phyloP scores from a whole-genome alignment of 2,329 filamentous ascomycete genomes.

The Epichloe sibirici region DNA sequence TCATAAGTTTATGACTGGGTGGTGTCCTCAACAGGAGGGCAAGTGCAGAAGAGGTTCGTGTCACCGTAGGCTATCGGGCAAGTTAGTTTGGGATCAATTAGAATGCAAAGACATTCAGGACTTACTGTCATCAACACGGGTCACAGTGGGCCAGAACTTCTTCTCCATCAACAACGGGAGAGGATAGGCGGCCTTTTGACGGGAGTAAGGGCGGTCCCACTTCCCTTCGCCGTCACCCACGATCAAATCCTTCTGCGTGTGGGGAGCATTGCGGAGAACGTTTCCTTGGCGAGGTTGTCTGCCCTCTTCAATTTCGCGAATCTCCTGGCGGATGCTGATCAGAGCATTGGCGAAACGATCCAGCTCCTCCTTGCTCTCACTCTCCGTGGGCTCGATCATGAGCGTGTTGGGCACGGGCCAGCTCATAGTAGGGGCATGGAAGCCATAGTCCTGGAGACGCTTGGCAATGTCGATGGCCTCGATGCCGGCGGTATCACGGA shows the following conservation, averaged over 20 bases:
- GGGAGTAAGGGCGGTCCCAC: slow-evolving; percentile 73
- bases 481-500: slow-evolving; percentile 70
- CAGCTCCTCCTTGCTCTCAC: slow-evolving; percentile 81
- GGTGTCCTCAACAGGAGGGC: slow-evolving; percentile 65
- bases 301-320: slow-evolving; percentile 71
- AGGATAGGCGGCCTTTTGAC: slow-evolving; percentile 80
- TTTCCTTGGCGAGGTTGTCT: slow-evolving; percentile 63
- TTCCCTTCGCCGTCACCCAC: slow-evolving; percentile 37
- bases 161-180: slow-evolving; percentile 74
- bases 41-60: slow-evolving; percentile 89
- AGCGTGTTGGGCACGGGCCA: slow-evolving; percentile 92
- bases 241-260: slow-evolving; percentile 72
- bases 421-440: slow-evolving; percentile 94
- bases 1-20: slow-evolving; percentile 12
- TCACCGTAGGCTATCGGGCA: slow-evolving; percentile 65
- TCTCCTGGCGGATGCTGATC: slow-evolving; percentile 76
- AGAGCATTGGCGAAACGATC: slow-evolving; percentile 88
- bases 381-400: slow-evolving; percentile 97
- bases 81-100: slow-evolving; percentile 1
- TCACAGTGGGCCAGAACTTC: slow-evolving; percentile 94
- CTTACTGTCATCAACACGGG: slow-evolving; percentile 77
- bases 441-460: slow-evolving; percentile 91
- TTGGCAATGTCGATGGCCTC: slow-evolving; percentile 95
- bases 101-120: slow-evolving; percentile 8
- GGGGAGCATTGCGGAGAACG: slow-evolving; percentile 79